Conservation (phyloP, 2,329 filamentous ascomycete genomes). For the Ophiocordyceps polyrhachis-furcata region DNA sequence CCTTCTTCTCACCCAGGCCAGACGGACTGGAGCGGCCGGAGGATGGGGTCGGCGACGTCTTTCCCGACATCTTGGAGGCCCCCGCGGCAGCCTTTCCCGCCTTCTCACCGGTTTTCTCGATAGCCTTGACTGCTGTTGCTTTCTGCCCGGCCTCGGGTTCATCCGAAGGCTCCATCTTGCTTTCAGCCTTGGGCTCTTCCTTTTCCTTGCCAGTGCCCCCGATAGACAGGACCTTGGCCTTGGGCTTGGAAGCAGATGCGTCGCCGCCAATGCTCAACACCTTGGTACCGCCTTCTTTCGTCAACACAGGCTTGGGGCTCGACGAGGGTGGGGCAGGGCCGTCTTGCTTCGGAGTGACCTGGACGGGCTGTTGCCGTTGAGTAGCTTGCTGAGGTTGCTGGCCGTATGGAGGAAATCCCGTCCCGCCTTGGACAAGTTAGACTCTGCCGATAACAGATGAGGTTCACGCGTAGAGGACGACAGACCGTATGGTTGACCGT, state of each 20-base stretch:
- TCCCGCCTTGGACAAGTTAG: slow-evolving; percentile 14
- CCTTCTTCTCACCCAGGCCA: slow-evolving; percentile 27
- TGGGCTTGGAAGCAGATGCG: slow-evolving; percentile 34
- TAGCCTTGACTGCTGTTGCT: slow-evolving; percentile 70
- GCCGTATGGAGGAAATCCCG: slow-evolving; percentile 34
- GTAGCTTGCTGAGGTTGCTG: slow-evolving; percentile 28
- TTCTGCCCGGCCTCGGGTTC: slow-evolving; percentile 59
- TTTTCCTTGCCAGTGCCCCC: slow-evolving; percentile 21
- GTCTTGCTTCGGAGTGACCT: slow-evolving; percentile 15
- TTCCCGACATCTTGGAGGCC: slow-evolving; percentile 37
- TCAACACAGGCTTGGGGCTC: slow-evolving; percentile 30
- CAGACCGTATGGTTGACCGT: slow-evolving; percentile 26
- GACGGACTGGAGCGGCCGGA: slow-evolving; percentile 75
- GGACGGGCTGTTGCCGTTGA: slow-evolving; percentile 17
- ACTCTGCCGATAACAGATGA: background rate
- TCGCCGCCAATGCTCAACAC: slow-evolving; percentile 50
- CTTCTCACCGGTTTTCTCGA: slow-evolving; percentile 71
- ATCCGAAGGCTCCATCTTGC: slow-evolving; percentile 27
- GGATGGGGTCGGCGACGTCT: slow-evolving; percentile 62
- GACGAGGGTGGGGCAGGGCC: slow-evolving; percentile 23
- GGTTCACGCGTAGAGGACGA: background rate
- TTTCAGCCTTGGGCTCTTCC: slow-evolving; percentile 27
- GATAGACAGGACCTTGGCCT: slow-evolving; percentile 28
- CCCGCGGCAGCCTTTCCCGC: slow-evolving; percentile 21
- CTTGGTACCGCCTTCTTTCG: slow-evolving; percentile 40